Evolutionary conservation across 2,329 filamentous ascomycete genomes (phyloP).

Genomic region (Truncatella angustata): DNA sequence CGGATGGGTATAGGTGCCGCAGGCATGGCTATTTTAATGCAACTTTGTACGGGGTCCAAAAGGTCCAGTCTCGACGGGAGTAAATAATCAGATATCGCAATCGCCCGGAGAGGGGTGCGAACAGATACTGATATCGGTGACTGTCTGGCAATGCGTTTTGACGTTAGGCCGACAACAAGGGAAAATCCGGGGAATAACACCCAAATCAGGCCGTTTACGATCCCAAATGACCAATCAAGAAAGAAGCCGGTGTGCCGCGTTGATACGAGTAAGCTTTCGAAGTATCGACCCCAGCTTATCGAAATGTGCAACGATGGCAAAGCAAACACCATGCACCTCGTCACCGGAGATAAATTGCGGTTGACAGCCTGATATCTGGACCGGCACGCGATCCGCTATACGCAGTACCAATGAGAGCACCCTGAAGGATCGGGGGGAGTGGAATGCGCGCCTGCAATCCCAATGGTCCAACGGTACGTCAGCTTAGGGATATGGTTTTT

Average conservation of each 20-base stretch:
- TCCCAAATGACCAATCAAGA: conserved; percentile 9
- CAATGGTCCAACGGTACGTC: conserved; percentile 1
- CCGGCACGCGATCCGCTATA: conserved; percentile 1
- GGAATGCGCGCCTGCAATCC: not conserved
- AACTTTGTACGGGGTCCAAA: not conserved
- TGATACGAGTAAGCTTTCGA: conserved; percentile 10
- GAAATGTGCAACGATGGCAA: conserved; percentile 7
- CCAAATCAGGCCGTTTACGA: conserved; percentile 13
- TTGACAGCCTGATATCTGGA: conserved; percentile 5
- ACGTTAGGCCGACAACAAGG: conserved; percentile 2
- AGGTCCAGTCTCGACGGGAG: not conserved
- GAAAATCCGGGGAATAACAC: conserved; percentile 8
- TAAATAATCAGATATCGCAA: conserved; percentile 1
- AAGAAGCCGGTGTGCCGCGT: conserved; percentile 9
- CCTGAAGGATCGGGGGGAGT: not conserved
- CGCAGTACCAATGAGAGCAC: conserved; percentile 5
- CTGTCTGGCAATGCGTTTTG: conserved; percentile 5
- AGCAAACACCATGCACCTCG: conserved; percentile 8
- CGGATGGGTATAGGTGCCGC: conserved; percentile 31
- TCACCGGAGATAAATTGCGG: conserved; percentile 11
- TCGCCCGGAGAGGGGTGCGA: conserved; percentile 1
- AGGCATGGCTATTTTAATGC: conserved; percentile 19
- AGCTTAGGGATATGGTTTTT: not conserved
- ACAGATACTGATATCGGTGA: conserved; percentile 5
- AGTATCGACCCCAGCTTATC: conserved; percentile 14